phyloP scores from a whole-genome alignment of 179 eudicot genomes.

The Beta lomatogona region DNA sequence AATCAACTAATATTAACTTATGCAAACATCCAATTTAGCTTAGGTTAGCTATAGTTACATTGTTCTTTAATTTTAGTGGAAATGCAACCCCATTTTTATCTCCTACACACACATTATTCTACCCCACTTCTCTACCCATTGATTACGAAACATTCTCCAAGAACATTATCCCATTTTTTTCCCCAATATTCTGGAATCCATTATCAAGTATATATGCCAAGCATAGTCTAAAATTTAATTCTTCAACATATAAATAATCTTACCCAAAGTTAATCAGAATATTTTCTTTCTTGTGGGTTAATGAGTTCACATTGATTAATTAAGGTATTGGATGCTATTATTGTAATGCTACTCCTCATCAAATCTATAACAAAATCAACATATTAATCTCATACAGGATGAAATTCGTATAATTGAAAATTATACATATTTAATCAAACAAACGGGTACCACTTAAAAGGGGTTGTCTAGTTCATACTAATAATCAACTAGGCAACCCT shows the following conservation, averaged over 20 bases:
- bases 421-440: too few relatives aligned
- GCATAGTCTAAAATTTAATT: neutral
- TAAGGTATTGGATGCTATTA: too few relatives aligned
- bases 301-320: neutral
- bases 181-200: neutral
- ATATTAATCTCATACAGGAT: too few relatives aligned
- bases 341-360: too few relatives aligned
- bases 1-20: conserved; percentile 4
- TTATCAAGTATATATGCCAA: neutral
- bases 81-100: neutral
- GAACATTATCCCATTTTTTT: neutral
- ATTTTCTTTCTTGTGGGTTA: neutral
- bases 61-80: neutral
- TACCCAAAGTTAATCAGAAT: neutral
- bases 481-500: too few relatives aligned
- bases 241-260: neutral
- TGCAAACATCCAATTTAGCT: neutral
- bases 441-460: too few relatives aligned
- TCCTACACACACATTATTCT: conserved; percentile 1
- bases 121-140: neutral
- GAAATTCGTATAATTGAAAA: too few relatives aligned
- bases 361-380: too few relatives aligned
- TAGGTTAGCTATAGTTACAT: neutral
- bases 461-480: too few relatives aligned
- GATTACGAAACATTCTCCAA: neutral